phyloP scores from a whole-genome alignment of 192 early-diverging fungal species.

The Dimargaris xerosporica region DNA sequence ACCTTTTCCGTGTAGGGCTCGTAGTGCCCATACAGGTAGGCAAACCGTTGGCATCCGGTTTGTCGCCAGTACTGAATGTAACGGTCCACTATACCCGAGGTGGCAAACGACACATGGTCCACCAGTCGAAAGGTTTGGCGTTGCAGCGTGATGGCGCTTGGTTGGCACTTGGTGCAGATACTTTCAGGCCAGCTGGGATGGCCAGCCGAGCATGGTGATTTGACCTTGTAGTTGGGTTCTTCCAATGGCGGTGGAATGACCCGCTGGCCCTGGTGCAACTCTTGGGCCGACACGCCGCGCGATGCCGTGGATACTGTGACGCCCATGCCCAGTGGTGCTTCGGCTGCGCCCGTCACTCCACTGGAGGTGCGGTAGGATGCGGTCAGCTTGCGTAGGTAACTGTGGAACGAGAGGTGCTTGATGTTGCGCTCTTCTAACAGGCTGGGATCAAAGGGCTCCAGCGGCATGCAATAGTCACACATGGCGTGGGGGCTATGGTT shows the following conservation, averaged over 20 bases:
- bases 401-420: conserved; percentile 95
- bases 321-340: no score
- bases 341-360: no score
- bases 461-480: conserved; percentile 88
- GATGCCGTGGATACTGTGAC: neutral
- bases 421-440: conserved; percentile 84
- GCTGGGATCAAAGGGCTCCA: conserved; percentile 80
- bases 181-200: conserved; percentile 87
- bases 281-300: neutral
- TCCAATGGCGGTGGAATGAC: conserved; percentile 57
- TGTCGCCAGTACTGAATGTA: conserved; percentile 78
- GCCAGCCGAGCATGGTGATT: conserved; percentile 53
- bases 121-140: conserved; percentile 85
- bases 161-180: conserved; percentile 97
- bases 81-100: conserved; percentile 54
- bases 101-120: conserved; percentile 93
- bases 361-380: conserved; percentile 11
- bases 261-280: neutral
- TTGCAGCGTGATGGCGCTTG: conserved; percentile 77
- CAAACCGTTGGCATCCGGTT: conserved; percentile 80
- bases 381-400: conserved; percentile 65
- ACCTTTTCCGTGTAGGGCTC: conserved; percentile 81
- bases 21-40: conserved; percentile 87
- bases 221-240: conserved; percentile 64
- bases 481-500: conserved; percentile 65